phyloP scores from a whole-genome alignment of 2,329 filamentous ascomycete species.

The Aureobasidium sp. region DNA sequence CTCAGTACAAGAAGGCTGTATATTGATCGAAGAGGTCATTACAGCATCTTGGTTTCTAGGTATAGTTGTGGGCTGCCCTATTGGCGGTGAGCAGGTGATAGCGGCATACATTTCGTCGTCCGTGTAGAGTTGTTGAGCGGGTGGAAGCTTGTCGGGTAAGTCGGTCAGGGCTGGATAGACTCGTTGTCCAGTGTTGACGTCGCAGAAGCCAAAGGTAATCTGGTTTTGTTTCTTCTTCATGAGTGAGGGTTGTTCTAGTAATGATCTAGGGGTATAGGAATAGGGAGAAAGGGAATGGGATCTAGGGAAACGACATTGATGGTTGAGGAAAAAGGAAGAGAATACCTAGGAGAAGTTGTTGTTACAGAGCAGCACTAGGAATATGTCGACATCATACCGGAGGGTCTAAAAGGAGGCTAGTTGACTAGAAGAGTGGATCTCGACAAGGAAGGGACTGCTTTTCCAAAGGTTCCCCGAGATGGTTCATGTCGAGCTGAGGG shows the following conservation, averaged over 20 bases:
- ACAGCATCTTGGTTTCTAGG: constrained; percentile 31
- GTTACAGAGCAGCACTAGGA: constrained; percentile 1
- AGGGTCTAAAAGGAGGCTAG: neutral
- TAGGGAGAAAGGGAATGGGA: neutral
- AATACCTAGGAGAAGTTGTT: neutral
- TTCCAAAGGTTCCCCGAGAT: neutral
- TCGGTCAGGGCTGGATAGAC: constrained; percentile 25
- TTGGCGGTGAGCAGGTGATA: constrained; percentile 57
- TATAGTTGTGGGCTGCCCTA: constrained; percentile 65
- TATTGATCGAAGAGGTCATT: neutral
- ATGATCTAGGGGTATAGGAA: neutral
- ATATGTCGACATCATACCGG: constrained; percentile 6
- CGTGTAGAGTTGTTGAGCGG: constrained; percentile 15
- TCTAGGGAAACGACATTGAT: neutral
- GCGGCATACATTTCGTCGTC: constrained; percentile 39
- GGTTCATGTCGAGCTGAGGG: constrained; percentile 5
- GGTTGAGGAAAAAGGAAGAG: neutral
- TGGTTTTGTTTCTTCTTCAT: constrained; percentile 14
- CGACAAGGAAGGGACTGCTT: neutral
- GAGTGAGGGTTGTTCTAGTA: neutral
- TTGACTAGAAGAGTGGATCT: constrained; percentile 3
- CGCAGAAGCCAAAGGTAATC: constrained; percentile 21
- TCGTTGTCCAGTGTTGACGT: constrained; percentile 25
- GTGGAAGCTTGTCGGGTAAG: constrained; percentile 25
- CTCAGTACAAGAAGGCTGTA: neutral